These are phyloP conservation scores for Trypanosoma caninum DNA, from an alignment of 208 protist genomes.

Conservation along the genomic window DNA sequence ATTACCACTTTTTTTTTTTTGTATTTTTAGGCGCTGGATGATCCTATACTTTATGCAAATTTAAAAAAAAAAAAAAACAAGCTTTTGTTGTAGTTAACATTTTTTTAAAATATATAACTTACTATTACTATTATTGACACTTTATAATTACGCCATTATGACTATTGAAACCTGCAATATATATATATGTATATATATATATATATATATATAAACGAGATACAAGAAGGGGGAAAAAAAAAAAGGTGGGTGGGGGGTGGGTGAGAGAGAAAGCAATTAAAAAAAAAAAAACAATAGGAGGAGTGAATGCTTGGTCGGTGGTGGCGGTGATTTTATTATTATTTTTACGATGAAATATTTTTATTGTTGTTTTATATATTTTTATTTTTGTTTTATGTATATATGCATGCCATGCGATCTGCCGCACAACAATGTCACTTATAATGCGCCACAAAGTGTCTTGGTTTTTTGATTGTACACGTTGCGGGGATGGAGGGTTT, in stretches of 20 bases:
- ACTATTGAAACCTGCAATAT: no score
- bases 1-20: conserved; percentile 3
- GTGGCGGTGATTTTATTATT: no score
- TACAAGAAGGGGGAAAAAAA: background rate
- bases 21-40: background rate
- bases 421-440: no score
- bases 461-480: no score
- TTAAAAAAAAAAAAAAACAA: background rate
- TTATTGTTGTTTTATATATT: background rate
- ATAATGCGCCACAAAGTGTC: no score
- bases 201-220: background rate
- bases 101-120: no score
- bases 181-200: conserved; percentile 1
- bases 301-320: no score
- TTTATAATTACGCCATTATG: no score
- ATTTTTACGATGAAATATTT: background rate
- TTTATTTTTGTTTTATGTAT: background rate
- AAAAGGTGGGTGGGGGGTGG: background rate
- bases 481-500: conserved; percentile 42
- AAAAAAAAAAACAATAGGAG: no score
- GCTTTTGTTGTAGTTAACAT: background rate
- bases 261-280: background rate
- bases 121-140: no score
- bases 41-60: background rate
- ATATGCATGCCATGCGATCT: no score